Percentiles rank a stretch among this genome's conserved stretches.
Conservation (phyloP, 345 rosid species). For the Anacardium occidentale region DNA sequence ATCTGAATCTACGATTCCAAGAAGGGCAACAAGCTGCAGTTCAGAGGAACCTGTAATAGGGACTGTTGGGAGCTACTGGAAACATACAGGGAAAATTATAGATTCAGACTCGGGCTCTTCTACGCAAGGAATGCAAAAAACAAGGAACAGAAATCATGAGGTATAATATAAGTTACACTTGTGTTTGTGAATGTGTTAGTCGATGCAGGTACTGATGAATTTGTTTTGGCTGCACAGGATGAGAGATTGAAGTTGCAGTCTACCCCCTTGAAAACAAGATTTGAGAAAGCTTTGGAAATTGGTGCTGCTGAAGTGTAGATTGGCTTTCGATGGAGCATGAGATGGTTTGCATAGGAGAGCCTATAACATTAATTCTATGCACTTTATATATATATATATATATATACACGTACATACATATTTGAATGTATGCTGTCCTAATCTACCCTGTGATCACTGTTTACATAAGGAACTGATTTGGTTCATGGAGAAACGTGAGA, state of each 20-base stretch:
- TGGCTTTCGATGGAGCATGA: neutral
- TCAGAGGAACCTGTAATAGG: conserved; percentile 52
- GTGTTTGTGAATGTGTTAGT: neutral
- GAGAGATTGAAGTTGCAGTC: conserved; percentile 42
- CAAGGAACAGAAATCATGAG: conserved; percentile 40
- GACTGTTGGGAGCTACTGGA: conserved; percentile 64
- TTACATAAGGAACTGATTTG: too few species aligned
- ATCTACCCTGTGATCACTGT: too few species aligned
- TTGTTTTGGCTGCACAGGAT: conserved; percentile 33
- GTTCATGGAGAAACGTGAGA: too few species aligned
- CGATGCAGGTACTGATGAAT: neutral
- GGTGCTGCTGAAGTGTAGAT: conserved; percentile 19
- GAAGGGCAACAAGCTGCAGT: conserved; percentile 27
- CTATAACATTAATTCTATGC: too few species aligned
- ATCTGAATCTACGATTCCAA: conserved; percentile 37
- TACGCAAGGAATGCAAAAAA: conserved; percentile 36
- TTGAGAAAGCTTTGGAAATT: conserved; percentile 38
- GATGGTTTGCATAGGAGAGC: neutral
- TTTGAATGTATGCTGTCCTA: too few species aligned
- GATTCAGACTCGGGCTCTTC: conserved; percentile 36
- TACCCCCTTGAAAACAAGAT: conserved; percentile 34
- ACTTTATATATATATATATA: too few species aligned
- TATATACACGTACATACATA: too few species aligned
- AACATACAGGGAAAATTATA: conserved; percentile 33
- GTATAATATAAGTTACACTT: conserved; percentile 13